Conservation (phyloP, 2,329 filamentous ascomycete species). For the Cladosporium velox region DNA sequence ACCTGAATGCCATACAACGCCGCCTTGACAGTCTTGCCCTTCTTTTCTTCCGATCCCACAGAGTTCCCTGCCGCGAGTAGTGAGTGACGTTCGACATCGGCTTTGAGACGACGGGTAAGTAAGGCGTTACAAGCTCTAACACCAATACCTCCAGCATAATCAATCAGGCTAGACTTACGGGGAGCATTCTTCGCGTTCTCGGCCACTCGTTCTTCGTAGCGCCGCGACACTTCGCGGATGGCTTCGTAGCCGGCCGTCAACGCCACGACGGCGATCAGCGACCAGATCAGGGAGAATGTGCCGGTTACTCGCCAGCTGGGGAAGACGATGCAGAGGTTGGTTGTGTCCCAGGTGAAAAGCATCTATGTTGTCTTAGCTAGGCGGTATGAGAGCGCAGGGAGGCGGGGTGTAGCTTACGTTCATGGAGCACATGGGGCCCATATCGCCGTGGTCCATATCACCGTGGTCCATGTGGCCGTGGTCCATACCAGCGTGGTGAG, state of each 20-base stretch:
- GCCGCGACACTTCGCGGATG: slow-evolving; percentile 72
- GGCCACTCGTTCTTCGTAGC: slow-evolving; percentile 66
- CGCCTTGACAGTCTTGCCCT: slow-evolving; percentile 76
- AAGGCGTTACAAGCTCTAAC: slow-evolving; percentile 22
- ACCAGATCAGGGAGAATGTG: slow-evolving; percentile 73
- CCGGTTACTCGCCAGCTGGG: slow-evolving; percentile 82
- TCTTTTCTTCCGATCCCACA: slow-evolving; percentile 59
- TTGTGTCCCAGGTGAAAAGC: slow-evolving; percentile 96
- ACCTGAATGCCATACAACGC: slow-evolving; percentile 87
- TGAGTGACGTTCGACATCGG: slow-evolving; percentile 60
- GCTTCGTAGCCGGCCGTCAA: slow-evolving; percentile 93
- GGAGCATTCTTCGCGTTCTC: slow-evolving; percentile 49
- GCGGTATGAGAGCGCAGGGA: background rate
- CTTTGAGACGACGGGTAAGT: slow-evolving; percentile 11
- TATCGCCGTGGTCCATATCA: slow-evolving; percentile 46
- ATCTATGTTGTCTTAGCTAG: slow-evolving; percentile 59
- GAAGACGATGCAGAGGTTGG: slow-evolving; percentile 95
- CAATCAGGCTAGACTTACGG: slow-evolving; percentile 36
- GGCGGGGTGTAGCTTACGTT: slow-evolving; percentile 61
- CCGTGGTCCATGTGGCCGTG: slow-evolving; percentile 59
- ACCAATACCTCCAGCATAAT: background rate
- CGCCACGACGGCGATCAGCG: slow-evolving; percentile 77
- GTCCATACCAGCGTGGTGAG: slow-evolving; percentile 46
- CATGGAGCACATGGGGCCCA: slow-evolving; percentile 74
- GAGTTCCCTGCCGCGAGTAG: slow-evolving; percentile 71